Evolutionary conservation across 495 filamentous ascomycete species (phyloP).

Genomic region (Platismatia glauca): DNA sequence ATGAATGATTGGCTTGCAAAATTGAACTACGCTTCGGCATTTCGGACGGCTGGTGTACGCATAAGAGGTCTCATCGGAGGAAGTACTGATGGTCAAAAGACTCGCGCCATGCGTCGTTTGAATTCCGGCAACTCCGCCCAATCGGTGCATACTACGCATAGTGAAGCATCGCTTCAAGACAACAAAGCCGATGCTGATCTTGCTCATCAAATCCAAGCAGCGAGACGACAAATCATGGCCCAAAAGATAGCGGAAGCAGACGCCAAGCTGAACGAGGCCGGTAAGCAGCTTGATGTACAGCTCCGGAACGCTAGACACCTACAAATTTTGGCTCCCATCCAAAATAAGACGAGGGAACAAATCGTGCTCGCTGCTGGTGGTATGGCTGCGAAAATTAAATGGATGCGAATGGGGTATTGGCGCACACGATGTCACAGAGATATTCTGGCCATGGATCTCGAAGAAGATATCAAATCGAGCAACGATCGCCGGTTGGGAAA

Average conservation of each 20-base stretch:
- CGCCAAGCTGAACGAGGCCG: slow-evolving; percentile 62
- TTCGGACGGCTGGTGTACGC: slow-evolving; percentile 82
- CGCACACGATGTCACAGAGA: slow-evolving; percentile 83
- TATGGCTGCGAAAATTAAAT: slow-evolving; percentile 83
- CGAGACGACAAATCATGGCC: slow-evolving; percentile 70
- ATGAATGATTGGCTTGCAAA: slow-evolving; percentile 98
- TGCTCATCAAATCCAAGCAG: slow-evolving; percentile 70
- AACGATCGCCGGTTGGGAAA: background rate
- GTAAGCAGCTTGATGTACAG: slow-evolving; percentile 70
- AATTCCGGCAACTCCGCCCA: slow-evolving; percentile 47
- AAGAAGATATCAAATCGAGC: slow-evolving; percentile 50
- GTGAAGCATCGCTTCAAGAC: slow-evolving; percentile 55
- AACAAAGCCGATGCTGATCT: slow-evolving; percentile 70
- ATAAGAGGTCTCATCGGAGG: slow-evolving; percentile 80
- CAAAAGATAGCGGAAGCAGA: slow-evolving; percentile 77
- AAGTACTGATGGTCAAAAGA: slow-evolving; percentile 73
- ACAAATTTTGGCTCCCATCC: slow-evolving; percentile 78
- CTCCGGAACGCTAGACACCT: slow-evolving; percentile 90
- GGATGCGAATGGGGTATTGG: slow-evolving; percentile 90
- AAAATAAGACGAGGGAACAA: slow-evolving; percentile 75
- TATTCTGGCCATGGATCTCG: slow-evolving; percentile 73
- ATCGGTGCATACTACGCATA: slow-evolving; percentile 58
- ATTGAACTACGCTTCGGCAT: slow-evolving; percentile 91
- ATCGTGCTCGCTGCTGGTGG: slow-evolving; percentile 76
- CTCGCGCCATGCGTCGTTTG: slow-evolving; percentile 61